Conservation (phyloP, 805 yeast genomes). For the Kodamaea fukazawae region DNA sequence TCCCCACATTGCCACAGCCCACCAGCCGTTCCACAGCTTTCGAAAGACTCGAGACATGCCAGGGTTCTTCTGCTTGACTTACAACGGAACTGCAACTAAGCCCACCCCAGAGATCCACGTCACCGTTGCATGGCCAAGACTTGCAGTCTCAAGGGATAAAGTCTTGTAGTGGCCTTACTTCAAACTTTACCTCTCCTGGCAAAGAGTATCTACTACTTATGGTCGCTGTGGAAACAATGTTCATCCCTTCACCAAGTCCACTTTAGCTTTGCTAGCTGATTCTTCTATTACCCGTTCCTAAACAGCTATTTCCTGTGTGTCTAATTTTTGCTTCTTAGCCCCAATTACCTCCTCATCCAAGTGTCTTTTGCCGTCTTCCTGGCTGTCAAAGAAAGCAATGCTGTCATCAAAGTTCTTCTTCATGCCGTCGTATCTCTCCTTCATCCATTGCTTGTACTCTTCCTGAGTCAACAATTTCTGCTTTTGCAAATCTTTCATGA, state of each 20-base stretch:
- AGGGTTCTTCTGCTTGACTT: no score
- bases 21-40: no score
- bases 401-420: conserved; percentile 7
- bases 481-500: conserved; percentile 32
- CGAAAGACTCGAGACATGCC: no score
- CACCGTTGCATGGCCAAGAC: no score
- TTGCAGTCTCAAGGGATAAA: no score
- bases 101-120: no score
- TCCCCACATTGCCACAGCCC: no score
- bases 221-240: no score
- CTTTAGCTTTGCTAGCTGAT: neutral
- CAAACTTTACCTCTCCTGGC: no score
- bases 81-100: no score
- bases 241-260: neutral
- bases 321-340: conserved; percentile 2
- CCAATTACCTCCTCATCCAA: neutral
- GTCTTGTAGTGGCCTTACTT: no score
- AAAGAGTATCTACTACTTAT: no score
- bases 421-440: conserved; percentile 11
- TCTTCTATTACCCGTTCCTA: neutral
- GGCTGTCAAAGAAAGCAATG: conserved; percentile 1
- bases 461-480: conserved; percentile 20
- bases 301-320: neutral
- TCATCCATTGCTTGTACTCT: conserved; percentile 14
- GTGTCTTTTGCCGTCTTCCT: conserved; percentile 1